A percentile compares a stretch with the other conserved stretches of the same genome.
Evolutionary conservation across 139 green algal species (phyloP).

Genomic region (Yamagishiella unicocca): DNA sequence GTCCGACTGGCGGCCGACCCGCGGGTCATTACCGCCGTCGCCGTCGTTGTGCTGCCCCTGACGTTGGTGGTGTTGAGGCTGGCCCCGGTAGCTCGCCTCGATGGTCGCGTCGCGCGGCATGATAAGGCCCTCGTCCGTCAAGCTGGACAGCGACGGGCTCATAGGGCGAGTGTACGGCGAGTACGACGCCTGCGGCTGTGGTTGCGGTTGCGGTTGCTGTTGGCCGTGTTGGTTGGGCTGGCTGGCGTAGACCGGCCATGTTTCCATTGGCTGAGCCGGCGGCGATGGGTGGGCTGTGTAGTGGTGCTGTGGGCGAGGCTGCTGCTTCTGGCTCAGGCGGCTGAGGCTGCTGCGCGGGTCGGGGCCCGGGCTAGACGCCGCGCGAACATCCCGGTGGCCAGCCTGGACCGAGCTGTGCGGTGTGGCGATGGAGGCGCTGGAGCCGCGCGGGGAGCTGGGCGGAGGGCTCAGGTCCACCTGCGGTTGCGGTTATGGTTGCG

Average conservation of each 20-base stretch:
- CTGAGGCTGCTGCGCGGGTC: too few species aligned
- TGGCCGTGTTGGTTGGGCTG: neutral
- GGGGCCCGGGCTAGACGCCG: too few species aligned
- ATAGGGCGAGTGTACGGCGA: neutral
- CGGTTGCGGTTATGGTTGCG: too few species aligned
- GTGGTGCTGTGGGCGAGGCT: too few species aligned
- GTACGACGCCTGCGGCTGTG: too few species aligned
- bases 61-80: neutral
- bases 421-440: too few species aligned
- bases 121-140: neutral
- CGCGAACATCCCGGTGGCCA: too few species aligned
- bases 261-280: neutral
- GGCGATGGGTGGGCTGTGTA: too few species aligned
- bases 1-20: neutral
- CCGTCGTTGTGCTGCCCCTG: neutral
- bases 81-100: neutral
- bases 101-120: neutral
- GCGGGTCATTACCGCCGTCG: neutral
- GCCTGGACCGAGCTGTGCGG: too few species aligned
- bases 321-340: too few species aligned
- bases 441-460: too few species aligned
- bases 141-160: constrained; percentile 11
- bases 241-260: neutral
- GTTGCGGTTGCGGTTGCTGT: neutral
- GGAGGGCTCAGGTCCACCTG: too few species aligned